Base-by-base conservation (phyloP, 2,329 filamentous ascomycete genomes). In the Sporothrix pseudoabietina region DNA sequence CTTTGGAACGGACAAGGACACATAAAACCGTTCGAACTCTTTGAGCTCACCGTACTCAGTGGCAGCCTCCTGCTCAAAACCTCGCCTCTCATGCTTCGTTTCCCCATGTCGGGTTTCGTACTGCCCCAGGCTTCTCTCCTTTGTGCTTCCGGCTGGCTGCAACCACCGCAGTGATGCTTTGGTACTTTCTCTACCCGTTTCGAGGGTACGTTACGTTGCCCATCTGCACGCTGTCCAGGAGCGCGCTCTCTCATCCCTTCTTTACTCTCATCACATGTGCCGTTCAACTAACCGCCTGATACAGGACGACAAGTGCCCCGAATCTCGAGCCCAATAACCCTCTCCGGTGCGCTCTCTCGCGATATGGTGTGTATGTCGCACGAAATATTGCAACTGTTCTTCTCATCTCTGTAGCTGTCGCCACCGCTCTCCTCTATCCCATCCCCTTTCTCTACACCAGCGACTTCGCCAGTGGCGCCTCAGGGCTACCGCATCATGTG, bases 131-230 rank as follows among this genome's bases (percentile, higher is more conserved):
- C 30, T 39, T 44, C 55, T 47, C 63, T 16, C 57, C 19, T 47
- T 26, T 32, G 39, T 49, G 6, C 32, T 30, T 26, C n/a, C 22
- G 59, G 49, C 47, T 66, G 49, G 54, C 32, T 69, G 59, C 63
- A 16, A 52, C 70, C 69, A 41, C 44, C 47, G 41, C 65, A 65
- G 75, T 78, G 78, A 89, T 93, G 91, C 91, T 93, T 82, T 93
- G 91, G 91, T 93, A 92, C 84, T 83, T 94, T 70, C 84, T 94
- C 77, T 94, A 92, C 83, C 91, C 91, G 79, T 85, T 94, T 77
- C 87, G 92, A 87, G 91, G 92, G 91, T 92, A 82, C 81, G 90
- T 87, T 10, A 82, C 93, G 71, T 84, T 93, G 76, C 93, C 91
- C 83, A 91, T 91, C 79, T 85, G 93, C 77, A 86, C 19, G 30